Base-by-base conservation (phyloP, 1,284 basidiomycete species). In the Ustilago vetiveriae region DNA sequence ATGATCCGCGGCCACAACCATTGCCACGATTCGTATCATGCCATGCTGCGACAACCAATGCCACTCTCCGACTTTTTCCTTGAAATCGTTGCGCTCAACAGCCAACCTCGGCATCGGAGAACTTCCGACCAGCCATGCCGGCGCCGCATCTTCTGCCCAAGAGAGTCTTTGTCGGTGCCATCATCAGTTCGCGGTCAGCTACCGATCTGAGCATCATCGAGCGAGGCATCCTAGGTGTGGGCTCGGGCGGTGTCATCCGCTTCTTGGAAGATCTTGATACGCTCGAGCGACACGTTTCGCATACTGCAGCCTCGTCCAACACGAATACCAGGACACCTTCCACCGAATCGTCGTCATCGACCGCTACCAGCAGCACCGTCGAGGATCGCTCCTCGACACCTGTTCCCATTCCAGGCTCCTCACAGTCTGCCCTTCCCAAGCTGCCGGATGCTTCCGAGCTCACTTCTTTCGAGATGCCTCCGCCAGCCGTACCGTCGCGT, bases 261-360 rank as follows among this genome's bases (percentile, higher is more conserved):
- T 79, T 79, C 55, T 41, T 79, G 6, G 75, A 78, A 32, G 77
- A 80, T 35, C 65, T 80, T 8, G 74, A 71, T 26, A 30, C 48
- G 23, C 47, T 68, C n/a, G 65, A 65, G 21, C 35, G 35, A 24
- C 44, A 68, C 22, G n/a, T 54, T 4, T 37, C 60, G 3, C 43
- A 52, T 7, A 14, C 52, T 23, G 32, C 37, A 13, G 9, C 42
- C 21, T 35, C 21, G 17, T n/a, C 48, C 21, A 35, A 48, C 14
- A 26, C 50, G 9, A 21, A 36, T 8, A 37, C 36, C 36, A 26
- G 33, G 14, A 48, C 66, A 6, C 24, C 48, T 6, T 58, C 55
- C 6, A 38, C 50, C 26, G 48, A 47, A 11, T 59, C 60, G 23
- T 59, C 55, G 21, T 39, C 47, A 9, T 64, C 66, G 3, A 32